Percentiles rank a stretch among this genome's conserved stretches.
phyloP scores from a whole-genome alignment of 2,329 filamentous ascomycete genomes.

The Aspergillus aculeatus region DNA sequence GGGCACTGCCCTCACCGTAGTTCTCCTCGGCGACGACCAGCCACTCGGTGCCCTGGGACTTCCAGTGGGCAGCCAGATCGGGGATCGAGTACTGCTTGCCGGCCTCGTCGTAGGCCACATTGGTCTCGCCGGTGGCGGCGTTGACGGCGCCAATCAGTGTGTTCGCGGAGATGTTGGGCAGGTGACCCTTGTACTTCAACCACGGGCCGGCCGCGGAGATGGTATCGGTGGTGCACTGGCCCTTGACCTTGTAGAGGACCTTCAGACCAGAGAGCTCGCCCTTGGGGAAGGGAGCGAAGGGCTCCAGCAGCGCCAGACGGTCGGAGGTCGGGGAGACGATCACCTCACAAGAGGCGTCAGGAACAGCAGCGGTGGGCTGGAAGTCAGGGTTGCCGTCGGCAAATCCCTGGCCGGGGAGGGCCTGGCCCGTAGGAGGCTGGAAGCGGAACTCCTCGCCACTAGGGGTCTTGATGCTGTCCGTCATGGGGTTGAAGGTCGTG shows the following conservation, averaged over 20 bases:
- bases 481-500: conserved; percentile 95
- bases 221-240: conserved; percentile 98
- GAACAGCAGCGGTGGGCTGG: conserved; percentile 67
- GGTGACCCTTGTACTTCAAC: conserved; percentile 99
- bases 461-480: conserved; percentile 76
- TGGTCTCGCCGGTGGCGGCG: conserved; percentile 87
- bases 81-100: conserved; percentile 76
- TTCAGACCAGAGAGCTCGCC: conserved; percentile 73
- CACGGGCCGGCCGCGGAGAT: conserved; percentile 96
- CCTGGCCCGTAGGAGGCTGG: conserved; percentile 64
- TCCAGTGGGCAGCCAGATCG: conserved; percentile 82
- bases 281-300: conserved; percentile 79
- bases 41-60: conserved; percentile 72
- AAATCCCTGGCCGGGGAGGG: conserved; percentile 71
- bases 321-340: conserved; percentile 83
- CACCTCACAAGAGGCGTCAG: conserved; percentile 69
- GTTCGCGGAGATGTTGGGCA: conserved; percentile 97
- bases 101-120: conserved; percentile 83
- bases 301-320: conserved; percentile 85
- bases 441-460: conserved; percentile 84
- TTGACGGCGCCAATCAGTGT: conserved; percentile 95
- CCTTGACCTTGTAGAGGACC: conserved; percentile 93
- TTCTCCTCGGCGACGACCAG: conserved; percentile 97
- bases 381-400: conserved; percentile 74
- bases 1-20: conserved; percentile 86